These are phyloP conservation scores for Aspergillaceae sp. DNA, from an alignment of 2,329 filamentous ascomycete genomes.

Conservation along the genomic window DNA sequence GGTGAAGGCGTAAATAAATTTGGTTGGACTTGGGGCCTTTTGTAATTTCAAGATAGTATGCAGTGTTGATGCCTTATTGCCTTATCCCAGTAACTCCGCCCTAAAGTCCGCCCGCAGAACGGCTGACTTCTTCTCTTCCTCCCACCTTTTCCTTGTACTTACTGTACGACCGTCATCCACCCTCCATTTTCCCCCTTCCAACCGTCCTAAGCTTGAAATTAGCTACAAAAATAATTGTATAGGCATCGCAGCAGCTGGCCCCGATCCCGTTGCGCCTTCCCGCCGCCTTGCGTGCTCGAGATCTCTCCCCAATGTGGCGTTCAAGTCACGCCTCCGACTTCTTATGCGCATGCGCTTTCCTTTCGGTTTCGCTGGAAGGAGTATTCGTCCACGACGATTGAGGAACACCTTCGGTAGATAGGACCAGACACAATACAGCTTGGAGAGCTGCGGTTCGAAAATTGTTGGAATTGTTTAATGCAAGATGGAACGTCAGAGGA, in stretches of 20 bases:
- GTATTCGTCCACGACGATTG: slow-evolving; percentile 20
- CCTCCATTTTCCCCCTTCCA: no score
- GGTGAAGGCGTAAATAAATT: no score
- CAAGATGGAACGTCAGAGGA: slow-evolving; percentile 43
- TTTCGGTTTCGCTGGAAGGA: slow-evolving; percentile 29
- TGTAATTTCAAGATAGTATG: no score
- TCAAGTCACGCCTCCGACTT: slow-evolving; percentile 18
- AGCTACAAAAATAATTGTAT: not conserved
- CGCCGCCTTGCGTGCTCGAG: not conserved
- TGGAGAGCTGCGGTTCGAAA: no score
- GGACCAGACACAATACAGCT: no score
- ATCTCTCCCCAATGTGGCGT: slow-evolving; percentile 29
- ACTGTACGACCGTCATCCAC: not conserved
- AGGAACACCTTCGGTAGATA: slow-evolving; percentile 3
- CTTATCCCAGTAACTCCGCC: not conserved
- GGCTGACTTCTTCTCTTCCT: not conserved
- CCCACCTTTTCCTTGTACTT: slow-evolving; percentile 12
- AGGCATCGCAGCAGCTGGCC: not conserved
- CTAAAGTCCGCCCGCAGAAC: slow-evolving; percentile 25
- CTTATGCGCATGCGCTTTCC: slow-evolving; percentile 18
- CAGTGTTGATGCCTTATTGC: not conserved
- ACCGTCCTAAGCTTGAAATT: no score
- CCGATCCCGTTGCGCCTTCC: slow-evolving; percentile 1
- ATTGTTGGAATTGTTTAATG: no score
- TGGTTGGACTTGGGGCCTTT: no score